These are phyloP conservation scores for Yarrowia yakushimensis DNA, from an alignment of 805 yeast genomes.

Conservation along the genomic window DNA sequence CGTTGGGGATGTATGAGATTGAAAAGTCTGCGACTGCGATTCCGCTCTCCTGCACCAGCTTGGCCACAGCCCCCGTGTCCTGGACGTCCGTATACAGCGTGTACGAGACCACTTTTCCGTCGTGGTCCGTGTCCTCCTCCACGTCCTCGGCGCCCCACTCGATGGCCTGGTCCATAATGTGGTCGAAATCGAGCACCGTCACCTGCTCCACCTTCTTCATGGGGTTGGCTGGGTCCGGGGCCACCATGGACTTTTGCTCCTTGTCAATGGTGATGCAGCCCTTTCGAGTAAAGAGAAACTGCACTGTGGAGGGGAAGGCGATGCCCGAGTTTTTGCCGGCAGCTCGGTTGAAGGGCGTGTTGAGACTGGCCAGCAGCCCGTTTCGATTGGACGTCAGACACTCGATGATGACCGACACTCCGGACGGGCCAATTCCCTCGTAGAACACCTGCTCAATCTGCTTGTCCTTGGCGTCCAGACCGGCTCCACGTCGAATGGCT, in stretches of 20 bases:
- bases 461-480: slow-evolving; percentile 47
- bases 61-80: slow-evolving; percentile 60
- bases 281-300: slow-evolving; percentile 69
- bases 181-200: slow-evolving; percentile 59
- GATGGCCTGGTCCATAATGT: slow-evolving; percentile 65
- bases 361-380: slow-evolving; percentile 70
- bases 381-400: slow-evolving; percentile 86
- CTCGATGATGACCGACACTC: slow-evolving; percentile 79
- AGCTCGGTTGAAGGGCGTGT: slow-evolving; percentile 64
- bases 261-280: slow-evolving; percentile 63
- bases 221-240: slow-evolving; percentile 32
- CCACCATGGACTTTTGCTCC: slow-evolving; percentile 25
- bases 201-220: slow-evolving; percentile 27
- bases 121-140: slow-evolving; percentile 51
- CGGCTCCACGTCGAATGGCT: slow-evolving; percentile 82
- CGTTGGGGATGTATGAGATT: slow-evolving; percentile 48
- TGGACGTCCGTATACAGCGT: slow-evolving; percentile 59
- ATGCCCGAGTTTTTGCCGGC: slow-evolving; percentile 40
- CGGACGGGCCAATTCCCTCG: slow-evolving; percentile 92
- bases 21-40: slow-evolving; percentile 69
- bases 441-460: slow-evolving; percentile 52
- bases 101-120: slow-evolving; percentile 42
- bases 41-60: slow-evolving; percentile 48
- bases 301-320: slow-evolving; percentile 70
- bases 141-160: slow-evolving; percentile 79